Percentiles rank a stretch among this genome's conserved stretches.
phyloP scores from a whole-genome alignment of 2,329 filamentous ascomycete species.

The Capronia epimyces region DNA sequence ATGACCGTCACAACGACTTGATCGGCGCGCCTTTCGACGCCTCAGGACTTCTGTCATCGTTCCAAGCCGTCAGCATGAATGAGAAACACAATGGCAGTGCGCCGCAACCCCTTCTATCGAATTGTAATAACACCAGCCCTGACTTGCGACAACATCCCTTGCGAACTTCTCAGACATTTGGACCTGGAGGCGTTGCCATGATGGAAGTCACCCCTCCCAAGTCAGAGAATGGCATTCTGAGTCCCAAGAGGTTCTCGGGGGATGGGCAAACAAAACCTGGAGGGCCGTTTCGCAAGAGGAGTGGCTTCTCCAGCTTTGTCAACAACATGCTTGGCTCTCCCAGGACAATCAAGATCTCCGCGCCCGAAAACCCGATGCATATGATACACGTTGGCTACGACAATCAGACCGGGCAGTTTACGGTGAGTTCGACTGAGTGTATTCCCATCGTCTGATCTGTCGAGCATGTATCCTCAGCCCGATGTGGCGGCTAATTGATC shows the following conservation, averaged over 20 bases:
- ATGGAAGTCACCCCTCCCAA: conserved; percentile 47
- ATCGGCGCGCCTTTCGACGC: conserved; percentile 42
- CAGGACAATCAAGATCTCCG: conserved; percentile 90
- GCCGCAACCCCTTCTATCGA: conserved; percentile 42
- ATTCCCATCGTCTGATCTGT: conserved; percentile 4
- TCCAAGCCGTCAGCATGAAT: conserved; percentile 19
- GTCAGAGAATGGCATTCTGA: conserved; percentile 56
- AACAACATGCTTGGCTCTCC: conserved; percentile 78
- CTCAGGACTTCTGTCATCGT: conserved; percentile 37
- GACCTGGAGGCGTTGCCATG: conserved; percentile 40
- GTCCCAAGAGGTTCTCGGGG: conserved; percentile 41
- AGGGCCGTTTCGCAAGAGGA: conserved; percentile 65
- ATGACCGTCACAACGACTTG: conserved; percentile 38
- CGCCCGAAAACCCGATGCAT: conserved; percentile 93
- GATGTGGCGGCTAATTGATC: conserved; percentile 2
- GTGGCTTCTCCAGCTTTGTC: conserved; percentile 81
- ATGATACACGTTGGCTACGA: conserved; percentile 98
- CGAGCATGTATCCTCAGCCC: not conserved
- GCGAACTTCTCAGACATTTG: conserved; percentile 56
- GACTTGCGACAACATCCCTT: conserved; percentile 55
- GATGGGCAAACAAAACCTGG: conserved; percentile 50
- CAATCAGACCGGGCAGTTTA: conserved; percentile 92
- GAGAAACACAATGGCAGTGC: conserved; percentile 25
- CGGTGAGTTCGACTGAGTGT: conserved; percentile 54
- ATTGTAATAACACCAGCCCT: conserved; percentile 49